A percentile compares a stretch with the other conserved stretches of the same genome.
Conservation (phyloP, 73 alveolate species). For the Paramecium caudatum region DNA sequence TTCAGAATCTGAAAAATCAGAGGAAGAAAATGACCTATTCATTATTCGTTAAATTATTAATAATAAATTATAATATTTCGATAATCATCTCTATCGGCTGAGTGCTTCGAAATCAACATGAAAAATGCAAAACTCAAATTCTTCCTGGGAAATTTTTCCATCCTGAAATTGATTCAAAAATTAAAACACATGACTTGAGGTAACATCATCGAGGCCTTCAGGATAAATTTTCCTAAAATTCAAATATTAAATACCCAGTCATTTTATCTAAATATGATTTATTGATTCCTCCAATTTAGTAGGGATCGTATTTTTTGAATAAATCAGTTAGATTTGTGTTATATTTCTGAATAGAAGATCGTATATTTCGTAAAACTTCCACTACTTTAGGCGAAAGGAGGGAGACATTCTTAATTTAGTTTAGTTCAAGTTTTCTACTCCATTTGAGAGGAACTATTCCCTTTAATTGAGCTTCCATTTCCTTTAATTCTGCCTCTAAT, state of each 20-base stretch:
- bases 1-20: slow-evolving; percentile 49
- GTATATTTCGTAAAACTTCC: background rate
- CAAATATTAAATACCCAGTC: background rate
- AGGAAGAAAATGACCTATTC: slow-evolving; percentile 42
- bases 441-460: background rate
- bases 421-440: background rate
- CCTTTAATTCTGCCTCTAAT: background rate
- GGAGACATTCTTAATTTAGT: background rate
- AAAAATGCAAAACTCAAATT: background rate
- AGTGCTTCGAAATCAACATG: background rate
- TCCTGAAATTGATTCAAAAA: background rate
- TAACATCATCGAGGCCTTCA: slow-evolving; percentile 9
- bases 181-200: slow-evolving; percentile 4
- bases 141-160: background rate
- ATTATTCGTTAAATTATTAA: no score
- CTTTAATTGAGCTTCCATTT: background rate
- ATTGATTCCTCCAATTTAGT: background rate
- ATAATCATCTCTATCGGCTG: no score
- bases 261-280: background rate
- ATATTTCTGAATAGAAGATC: background rate
- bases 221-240: background rate
- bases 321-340: background rate
- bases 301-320: background rate
- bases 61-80: no score
- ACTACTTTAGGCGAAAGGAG: background rate